Percentiles rank a stretch among this genome's conserved stretches.
Evolutionary conservation across 805 yeast genomes (phyloP).

Genomic region (Candida jianshihensis): DNA sequence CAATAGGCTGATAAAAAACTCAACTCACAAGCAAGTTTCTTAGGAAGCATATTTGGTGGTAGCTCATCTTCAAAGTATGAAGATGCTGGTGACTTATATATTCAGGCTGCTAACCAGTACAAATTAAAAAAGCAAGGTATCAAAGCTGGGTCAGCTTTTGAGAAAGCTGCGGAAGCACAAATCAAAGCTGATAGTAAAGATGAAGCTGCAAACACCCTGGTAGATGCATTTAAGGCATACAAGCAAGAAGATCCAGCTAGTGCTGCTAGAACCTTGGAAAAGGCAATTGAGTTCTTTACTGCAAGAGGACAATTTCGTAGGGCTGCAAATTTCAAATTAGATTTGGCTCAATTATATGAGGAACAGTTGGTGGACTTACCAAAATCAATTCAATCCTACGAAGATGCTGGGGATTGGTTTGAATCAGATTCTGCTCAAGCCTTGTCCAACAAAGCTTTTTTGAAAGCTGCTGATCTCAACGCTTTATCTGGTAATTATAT

Average conservation of each 20-base stretch:
- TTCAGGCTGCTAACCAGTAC: constrained; percentile 91
- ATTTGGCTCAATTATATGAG: constrained; percentile 83
- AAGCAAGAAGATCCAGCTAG: constrained; percentile 65
- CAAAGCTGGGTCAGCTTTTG: constrained; percentile 77
- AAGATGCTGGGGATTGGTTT: constrained; percentile 95
- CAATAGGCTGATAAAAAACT: constrained; percentile 55
- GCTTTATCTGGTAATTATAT: constrained; percentile 70
- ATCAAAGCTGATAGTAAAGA: constrained; percentile 69
- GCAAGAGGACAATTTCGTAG: constrained; percentile 91
- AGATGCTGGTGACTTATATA: constrained; percentile 86
- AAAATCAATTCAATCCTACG: constrained; percentile 72
- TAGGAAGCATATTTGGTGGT: constrained; percentile 56
- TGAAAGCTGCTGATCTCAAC: constrained; percentile 84
- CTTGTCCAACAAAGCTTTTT: constrained; percentile 75
- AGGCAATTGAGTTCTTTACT: constrained; percentile 80
- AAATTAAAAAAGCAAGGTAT: constrained; percentile 65
- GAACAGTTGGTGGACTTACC: constrained; percentile 57
- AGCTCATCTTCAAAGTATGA: constrained; percentile 61
- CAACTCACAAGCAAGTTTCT: constrained; percentile 63
- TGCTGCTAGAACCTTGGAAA: constrained; percentile 69
- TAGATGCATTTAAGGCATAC: constrained; percentile 87
- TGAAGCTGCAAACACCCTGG: constrained; percentile 84
- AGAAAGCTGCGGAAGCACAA: constrained; percentile 80
- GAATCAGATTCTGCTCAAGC: constrained; percentile 91
- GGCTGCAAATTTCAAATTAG: constrained; percentile 91